phyloP scores from a whole-genome alignment of 225 moss, liverwort and hornwort species.

The Pleurozium schreberi region DNA sequence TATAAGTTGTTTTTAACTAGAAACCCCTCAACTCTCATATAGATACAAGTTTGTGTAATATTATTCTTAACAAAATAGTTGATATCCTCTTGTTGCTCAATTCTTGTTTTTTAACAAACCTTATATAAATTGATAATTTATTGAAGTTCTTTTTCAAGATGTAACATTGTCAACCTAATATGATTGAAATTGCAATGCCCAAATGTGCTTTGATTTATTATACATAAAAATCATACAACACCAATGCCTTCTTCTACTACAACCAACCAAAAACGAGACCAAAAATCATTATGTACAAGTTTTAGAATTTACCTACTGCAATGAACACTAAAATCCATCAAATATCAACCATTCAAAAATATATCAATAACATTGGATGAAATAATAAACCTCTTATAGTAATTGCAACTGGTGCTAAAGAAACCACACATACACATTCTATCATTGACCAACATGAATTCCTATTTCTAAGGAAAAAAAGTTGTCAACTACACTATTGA shows the following conservation, averaged over 20 bases:
- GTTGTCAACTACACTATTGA: not conserved
- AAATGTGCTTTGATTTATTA: fast-evolving
- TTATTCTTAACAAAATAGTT: not conserved
- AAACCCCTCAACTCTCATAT: too few species aligned
- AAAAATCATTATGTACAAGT: too few species aligned
- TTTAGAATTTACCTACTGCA: not conserved
- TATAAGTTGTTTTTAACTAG: not conserved
- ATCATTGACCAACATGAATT: not conserved
- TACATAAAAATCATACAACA: not conserved
- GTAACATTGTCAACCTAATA: not conserved
- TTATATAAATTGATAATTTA: not conserved
- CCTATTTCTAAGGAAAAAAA: not conserved
- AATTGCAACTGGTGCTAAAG: fast-evolving
- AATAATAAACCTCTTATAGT: not conserved
- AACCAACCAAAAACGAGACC: not conserved
- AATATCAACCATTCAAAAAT: not conserved
- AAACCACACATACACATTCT: not conserved
- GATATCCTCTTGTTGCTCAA: fast-evolving
- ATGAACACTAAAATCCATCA: not conserved
- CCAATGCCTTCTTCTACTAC: not conserved
- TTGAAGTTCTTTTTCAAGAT: not conserved
- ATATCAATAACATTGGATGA: not conserved
- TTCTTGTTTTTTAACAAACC: too few species aligned
- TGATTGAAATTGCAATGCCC: not conserved
- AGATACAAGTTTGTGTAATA: not conserved